phyloP scores from a whole-genome alignment of 352 stramenopile species.

The Pythium vanterpoolii region DNA sequence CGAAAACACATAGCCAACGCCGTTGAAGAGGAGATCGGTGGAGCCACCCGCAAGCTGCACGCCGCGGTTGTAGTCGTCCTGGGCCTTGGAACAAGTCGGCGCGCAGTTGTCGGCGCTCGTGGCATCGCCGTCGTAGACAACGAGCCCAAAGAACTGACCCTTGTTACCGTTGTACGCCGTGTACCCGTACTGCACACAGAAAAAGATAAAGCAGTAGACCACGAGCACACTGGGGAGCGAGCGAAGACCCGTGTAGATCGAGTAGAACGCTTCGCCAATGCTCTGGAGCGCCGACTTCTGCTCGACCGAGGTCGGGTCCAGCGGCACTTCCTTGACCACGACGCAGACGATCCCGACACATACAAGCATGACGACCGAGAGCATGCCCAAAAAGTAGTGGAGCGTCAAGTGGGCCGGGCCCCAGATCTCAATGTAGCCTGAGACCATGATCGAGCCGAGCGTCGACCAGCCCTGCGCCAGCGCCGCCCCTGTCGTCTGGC shows the following conservation, averaged over 20 bases:
- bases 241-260: no score
- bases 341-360: no score
- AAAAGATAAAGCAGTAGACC: conserved; percentile 37
- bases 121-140: conserved; percentile 30
- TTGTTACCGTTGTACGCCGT: conserved; percentile 57
- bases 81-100: conserved; percentile 30
- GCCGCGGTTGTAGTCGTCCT: conserved; percentile 41
- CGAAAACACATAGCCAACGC: conserved; percentile 36
- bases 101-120: conserved; percentile 23
- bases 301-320: conserved; percentile 18
- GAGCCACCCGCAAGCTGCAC: conserved; percentile 40
- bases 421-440: conserved; percentile 45
- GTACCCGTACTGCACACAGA: conserved; percentile 44
- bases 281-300: not conserved
- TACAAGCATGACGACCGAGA: conserved; percentile 37
- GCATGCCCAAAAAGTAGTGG: conserved; percentile 47
- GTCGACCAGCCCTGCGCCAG: conserved; percentile 50
- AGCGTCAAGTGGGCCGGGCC: conserved; percentile 42
- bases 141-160: conserved; percentile 44
- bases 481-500: conserved; percentile 42
- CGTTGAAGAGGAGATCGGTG: conserved; percentile 29
- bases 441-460: conserved; percentile 39
- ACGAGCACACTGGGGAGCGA: conserved; percentile 30
- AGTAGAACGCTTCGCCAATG: no score
- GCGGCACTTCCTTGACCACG: conserved; percentile 37